These are phyloP conservation scores for Cicer cuneatum DNA, from an alignment of 306 rosid species.

Conservation along the genomic window DNA sequence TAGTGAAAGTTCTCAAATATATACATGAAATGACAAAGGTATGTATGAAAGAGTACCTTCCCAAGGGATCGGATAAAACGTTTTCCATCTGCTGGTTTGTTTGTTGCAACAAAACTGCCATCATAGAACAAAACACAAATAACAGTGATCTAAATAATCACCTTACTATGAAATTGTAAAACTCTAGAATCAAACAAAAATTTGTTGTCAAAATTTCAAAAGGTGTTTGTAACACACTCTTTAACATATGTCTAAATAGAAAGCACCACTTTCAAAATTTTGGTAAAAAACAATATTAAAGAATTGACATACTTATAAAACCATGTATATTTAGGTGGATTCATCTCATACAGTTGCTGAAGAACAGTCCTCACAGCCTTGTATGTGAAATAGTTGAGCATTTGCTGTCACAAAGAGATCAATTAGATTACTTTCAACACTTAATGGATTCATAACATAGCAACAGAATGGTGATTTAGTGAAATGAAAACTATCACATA, in stretches of 20 bases:
- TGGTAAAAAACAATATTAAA: constrained; percentile 6
- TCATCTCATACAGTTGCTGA: constrained; percentile 93
- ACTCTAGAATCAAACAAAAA: background rate
- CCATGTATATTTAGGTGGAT: constrained; percentile 89
- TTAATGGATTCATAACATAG: background rate
- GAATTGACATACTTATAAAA: constrained; percentile 78
- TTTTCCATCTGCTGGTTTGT: constrained; percentile 85
- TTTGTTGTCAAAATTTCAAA: background rate
- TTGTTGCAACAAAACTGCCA: constrained; percentile 73
- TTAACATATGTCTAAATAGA: background rate
- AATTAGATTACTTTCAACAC: constrained; percentile 43
- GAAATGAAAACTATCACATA: no score
- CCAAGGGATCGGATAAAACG: constrained; percentile 75
- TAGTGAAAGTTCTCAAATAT: constrained; percentile 13
- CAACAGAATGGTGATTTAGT: background rate
- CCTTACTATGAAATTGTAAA: constrained; percentile 16
- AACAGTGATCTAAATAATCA: constrained; percentile 21
- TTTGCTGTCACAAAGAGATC: constrained; percentile 68
- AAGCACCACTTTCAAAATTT: constrained; percentile 28
- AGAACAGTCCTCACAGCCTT: constrained; percentile 97
- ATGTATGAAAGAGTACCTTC: constrained; percentile 62
- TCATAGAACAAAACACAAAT: constrained; percentile 33
- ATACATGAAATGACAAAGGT: constrained; percentile 2
- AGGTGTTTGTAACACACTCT: background rate
- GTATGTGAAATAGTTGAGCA: constrained; percentile 89